Base-by-base conservation (phyloP, 2,329 filamentous ascomycete species). In the Grosmannia serpens region DNA sequence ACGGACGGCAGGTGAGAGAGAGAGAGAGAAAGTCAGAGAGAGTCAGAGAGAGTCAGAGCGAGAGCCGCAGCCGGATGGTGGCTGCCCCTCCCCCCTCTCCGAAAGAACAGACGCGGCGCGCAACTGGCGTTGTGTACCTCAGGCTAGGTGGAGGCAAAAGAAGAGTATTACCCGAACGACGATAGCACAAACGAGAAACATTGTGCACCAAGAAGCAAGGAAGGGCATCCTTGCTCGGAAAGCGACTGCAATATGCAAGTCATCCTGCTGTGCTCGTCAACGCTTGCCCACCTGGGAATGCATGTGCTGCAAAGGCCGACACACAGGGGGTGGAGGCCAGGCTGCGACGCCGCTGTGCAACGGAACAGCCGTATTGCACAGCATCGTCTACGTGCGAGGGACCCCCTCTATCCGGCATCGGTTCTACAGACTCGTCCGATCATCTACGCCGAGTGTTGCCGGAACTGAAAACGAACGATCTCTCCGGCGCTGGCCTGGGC, bases 201-300 rank as follows among this genome's bases (percentile, higher is more conserved):
- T 15, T 31, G 52, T 24, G 52, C 24, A 26, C 15, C 17, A 33
- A 7, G 27, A 20, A 10, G 24, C 24, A 29, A 4, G 3, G 17
- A 3, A 33, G 20, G 5, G 11, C n/a, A 22, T n/a, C n/a, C 44
- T n/a, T 4, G 41, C 41, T 44, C 41, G 7, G 15, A 35, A 35
- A 13, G 33, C 33, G 5, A 35, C 5, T 13, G 10, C 33, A 35
- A 8, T 35, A 33, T 50, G 33, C 31, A 35, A 50, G 29, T 20
- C 31, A 41, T 58, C 26, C 63, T 68, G 67, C 62, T 63, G 65
- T 70, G 65, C 64, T 74, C 72, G 69, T 71, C 69, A 71, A 71
- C 60, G 65, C 67, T 69, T 73, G 64, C 71, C 71, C 64, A 68
- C 69, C 69, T 71, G 65, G 72, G 71, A 68, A 10, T 5, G 35